phyloP scores from a whole-genome alignment of 331 rosid genomes.

The Quercus phellos region DNA sequence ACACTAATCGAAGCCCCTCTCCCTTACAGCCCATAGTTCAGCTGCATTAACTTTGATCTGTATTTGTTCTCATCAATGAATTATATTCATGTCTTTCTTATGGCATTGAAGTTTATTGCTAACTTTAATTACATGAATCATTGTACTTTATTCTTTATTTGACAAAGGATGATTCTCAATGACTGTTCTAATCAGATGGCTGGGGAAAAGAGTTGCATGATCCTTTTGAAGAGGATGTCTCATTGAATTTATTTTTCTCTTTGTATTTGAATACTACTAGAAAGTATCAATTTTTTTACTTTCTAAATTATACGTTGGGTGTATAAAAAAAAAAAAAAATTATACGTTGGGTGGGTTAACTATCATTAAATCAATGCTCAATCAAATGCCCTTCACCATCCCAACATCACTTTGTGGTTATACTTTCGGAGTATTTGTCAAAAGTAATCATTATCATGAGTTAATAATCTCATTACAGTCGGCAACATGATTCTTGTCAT shows the following conservation, averaged over 20 bases:
- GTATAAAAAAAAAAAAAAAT: neutral
- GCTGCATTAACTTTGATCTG: too few species aligned
- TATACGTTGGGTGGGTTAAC: slow-evolving; percentile 7
- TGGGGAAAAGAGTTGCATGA: neutral
- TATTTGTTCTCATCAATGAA: too few species aligned
- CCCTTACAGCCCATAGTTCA: too few species aligned
- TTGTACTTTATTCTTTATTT: too few species aligned
- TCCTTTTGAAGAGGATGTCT: neutral
- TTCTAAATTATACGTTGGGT: neutral
- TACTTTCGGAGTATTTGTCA: slow-evolving; percentile 21
- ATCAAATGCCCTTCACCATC: slow-evolving; percentile 26
- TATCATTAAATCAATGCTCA: slow-evolving; percentile 28
- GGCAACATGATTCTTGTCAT: slow-evolving; percentile 7
- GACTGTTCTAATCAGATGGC: too few species aligned
- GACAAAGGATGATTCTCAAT: neutral
- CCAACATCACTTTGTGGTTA: slow-evolving; percentile 27
- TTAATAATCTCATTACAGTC: slow-evolving; percentile 34
- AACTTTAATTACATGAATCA: too few species aligned
- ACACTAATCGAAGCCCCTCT: too few species aligned
- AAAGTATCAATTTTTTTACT: neutral
- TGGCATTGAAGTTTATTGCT: too few species aligned
- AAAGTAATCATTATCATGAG: slow-evolving; percentile 36
- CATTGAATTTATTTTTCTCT: neutral
- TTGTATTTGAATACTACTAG: neutral
- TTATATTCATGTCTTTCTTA: too few species aligned